Evolutionary conservation across 345 rosid species (phyloP), one percentile per base, ranked within the genome.

Genomic region (Mangifera indica): DNA sequence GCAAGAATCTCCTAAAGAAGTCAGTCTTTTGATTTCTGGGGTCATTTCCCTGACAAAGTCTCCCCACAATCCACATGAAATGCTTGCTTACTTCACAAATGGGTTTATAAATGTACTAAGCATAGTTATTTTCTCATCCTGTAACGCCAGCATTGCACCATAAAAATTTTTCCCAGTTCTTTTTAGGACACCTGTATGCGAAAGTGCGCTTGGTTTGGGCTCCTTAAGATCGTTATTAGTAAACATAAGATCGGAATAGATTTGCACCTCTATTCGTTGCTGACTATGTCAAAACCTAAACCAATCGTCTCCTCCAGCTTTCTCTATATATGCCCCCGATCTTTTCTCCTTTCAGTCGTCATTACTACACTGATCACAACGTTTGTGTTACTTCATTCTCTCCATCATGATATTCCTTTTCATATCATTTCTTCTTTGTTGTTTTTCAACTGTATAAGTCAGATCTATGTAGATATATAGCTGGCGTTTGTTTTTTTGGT

Each of bases 11-110:
- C 9, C 15, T 46, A 56, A 67, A 61, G 70, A 40, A 15, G 44
- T 72, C 80, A 73, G 58, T 69, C 59, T 63, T 58, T 71, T 58
- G 54, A 73, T 68, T 72, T 71, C 56, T 64, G 67, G 70, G 76
- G 75, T 70, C 74, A 32, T 48, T 44, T 63, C 51, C 54, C 72
- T 29, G 53, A 60, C 29, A 57, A 56, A 6, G 13, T 42, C 21
- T 52, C 69, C 66, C 49, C 70, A 70, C 32, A 67, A 49, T 60
- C 72, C 77, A 74, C 74, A 55, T 72, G 60, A 61, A 69, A 72
- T 52, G 72, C 51, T 71, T 51, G 12, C 20, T 45, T 20, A 25
- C 32, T 25, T 45, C 53, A 22, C 9, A 13, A 45, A 12, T 11
- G 7, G 34, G 22, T 65, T 48, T 48, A 14, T 48, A 48, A 5